Base-by-base conservation (phyloP, 2,329 filamentous ascomycete species). In the Sporothrix protearum region DNA sequence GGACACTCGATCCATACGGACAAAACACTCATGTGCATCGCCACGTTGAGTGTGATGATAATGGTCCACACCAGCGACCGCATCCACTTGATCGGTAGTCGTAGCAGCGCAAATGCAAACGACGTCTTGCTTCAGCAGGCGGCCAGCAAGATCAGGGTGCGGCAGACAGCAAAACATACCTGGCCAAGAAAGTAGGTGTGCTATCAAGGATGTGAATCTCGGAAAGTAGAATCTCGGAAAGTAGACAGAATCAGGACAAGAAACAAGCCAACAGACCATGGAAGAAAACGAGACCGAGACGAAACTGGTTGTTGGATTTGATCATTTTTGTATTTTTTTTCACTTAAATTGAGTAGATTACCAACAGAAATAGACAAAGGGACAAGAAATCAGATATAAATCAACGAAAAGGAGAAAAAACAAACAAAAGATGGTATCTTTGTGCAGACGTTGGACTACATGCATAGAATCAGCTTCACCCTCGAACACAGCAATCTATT, bases 51-150 rank as follows among this genome's bases (percentile, higher is more conserved):
- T 10, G 76, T 77, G 3, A 77, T 49, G 42, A 81, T 78, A 25
- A 78, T 75, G 39, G 77, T 75, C 80, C 79, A 80, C 28, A 80
- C 47, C 19, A 71, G 66, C 16, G 55, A 42, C 28, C 47, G 67
- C 72, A 73, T 68, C 55, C 72, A 53, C 14, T 76, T 75, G 19
- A 73, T 73, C 19, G 77, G 76, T 42, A 80, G 76, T 5, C 80
- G 78, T 30, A 81, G 76, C 68, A 81, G 74, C 3, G 79, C 80
- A 6, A 80, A 71, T 7, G 78, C 80, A 70, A 81, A 80, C 0
- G 80, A 81, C 1, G 79, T 81, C 74, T 82, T 82, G 72, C 74
- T 76, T 51, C 71, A 73, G 51, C 53, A 57, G 25, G 72, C 72
- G n/a, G 68, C 73, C 59, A 73, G 51, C 39, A 73, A 39, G 1